Percentiles rank a stretch among this genome's conserved stretches.
phyloP scores from a whole-genome alignment of 129 eudicot species.

The Ambrosia trifida region DNA sequence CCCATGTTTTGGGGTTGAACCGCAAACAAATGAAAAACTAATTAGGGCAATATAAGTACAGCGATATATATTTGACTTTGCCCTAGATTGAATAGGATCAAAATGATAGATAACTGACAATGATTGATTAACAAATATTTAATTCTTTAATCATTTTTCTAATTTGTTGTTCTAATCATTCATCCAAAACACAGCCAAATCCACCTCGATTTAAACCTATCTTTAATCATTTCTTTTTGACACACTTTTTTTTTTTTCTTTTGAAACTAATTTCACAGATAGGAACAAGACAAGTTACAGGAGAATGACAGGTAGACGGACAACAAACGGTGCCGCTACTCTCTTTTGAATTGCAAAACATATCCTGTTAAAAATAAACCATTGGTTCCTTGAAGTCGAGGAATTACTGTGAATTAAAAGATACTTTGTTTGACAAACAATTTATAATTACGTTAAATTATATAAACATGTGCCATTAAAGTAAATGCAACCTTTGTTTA shows the following conservation, averaged over 20 bases:
- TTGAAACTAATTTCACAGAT: too few relatives aligned
- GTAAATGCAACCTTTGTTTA: background rate
- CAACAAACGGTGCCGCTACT: too few relatives aligned
- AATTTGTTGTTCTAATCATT: slow-evolving; percentile 19
- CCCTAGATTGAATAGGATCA: slow-evolving; percentile 8
- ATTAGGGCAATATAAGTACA: background rate
- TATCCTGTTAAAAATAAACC: too few relatives aligned
- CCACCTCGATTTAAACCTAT: slow-evolving; percentile 25
- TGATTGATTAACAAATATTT: slow-evolving; percentile 24
- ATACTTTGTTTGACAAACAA: background rate
- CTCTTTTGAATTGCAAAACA: too few relatives aligned
- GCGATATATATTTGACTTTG: slow-evolving; percentile 23
- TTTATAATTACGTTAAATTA: background rate
- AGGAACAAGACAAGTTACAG: too few relatives aligned
- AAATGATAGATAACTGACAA: slow-evolving; percentile 22
- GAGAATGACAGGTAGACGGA: too few relatives aligned
- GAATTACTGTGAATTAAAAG: too few relatives aligned
- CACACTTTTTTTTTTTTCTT: too few relatives aligned
- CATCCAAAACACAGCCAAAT: slow-evolving; percentile 12
- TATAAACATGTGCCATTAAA: background rate
- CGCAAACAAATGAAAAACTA: background rate
- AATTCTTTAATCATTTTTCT: slow-evolving; percentile 22
- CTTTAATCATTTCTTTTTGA: background rate
- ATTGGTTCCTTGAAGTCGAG: too few relatives aligned
- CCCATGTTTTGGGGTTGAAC: slow-evolving; percentile 23